Base-by-base conservation (phyloP, 176 grass and related monocot species). In the Eragrostis nindensis region DNA sequence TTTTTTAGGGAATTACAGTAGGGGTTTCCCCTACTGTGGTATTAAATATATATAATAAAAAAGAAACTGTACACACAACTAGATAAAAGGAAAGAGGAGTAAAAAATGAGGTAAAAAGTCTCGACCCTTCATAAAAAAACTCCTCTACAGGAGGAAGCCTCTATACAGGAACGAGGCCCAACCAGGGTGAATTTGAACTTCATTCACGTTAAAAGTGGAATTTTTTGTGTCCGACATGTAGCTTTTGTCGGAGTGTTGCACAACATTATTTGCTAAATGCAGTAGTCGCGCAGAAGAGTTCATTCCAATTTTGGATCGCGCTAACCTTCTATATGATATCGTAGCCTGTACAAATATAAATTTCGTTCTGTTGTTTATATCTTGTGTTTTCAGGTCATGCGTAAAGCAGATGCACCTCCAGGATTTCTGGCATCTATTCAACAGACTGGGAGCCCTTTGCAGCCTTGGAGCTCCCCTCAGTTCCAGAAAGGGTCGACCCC, bases 361-460 rank as follows among this genome's bases (percentile, higher is more conserved):
- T 40, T 59, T 82, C 67, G 15, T 74, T 48, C 15, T 63, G 5
- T 8, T 70, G 46, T 24, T 56, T 59, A 30, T 22, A 62, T 82
- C 42, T 47, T 80, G 50, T 53, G 64, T 69, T 67, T 71, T 70
- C 92, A 94, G 94, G 94, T 97, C 71, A 82, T 90, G 68, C 73
- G 63, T 15, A 97, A 90, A 83, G 87, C 71, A 18, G 89, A 97
- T 15, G 75, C 60, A 19, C 83, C 94, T 68, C 43, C 89, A 68
- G 89, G 68, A 29, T 84, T 89, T 75, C 25, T 84, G 74, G 82
- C 62, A 16, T 75, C 84, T 85, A 30, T 82, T 69, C 89, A 86
- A 85, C 86, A 77, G 46, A 64, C 40, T 45, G 62, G 77, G 67
- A 92, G 72, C 83, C 80, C 68, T 68, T 71, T 70, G 32, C 41